phyloP scores from a whole-genome alignment of 1,139 yeast genomes.

The Yamadazyma diddensiae region DNA sequence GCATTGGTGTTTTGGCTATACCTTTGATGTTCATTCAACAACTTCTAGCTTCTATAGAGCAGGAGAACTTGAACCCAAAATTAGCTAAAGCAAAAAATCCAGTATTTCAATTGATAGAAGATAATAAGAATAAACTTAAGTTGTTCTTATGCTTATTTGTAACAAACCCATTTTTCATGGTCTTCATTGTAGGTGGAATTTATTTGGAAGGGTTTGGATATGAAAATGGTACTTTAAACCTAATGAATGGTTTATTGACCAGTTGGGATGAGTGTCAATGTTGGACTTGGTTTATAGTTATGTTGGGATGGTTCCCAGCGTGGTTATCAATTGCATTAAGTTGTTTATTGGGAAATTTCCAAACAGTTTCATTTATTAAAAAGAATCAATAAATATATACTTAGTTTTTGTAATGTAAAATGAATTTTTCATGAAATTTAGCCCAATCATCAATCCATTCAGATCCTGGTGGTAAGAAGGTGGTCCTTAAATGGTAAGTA shows the following conservation, averaged over 20 bases:
- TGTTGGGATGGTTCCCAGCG: slow-evolving; percentile 78
- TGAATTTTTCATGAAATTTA: slow-evolving; percentile 70
- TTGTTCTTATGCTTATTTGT: slow-evolving; percentile 36
- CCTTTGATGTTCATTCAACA: slow-evolving; percentile 71
- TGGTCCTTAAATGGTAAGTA: slow-evolving; percentile 90
- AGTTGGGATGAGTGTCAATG: slow-evolving; percentile 73
- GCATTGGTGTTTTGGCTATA: slow-evolving; percentile 62
- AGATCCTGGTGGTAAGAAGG: slow-evolving; percentile 91
- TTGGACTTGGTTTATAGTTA: slow-evolving; percentile 83
- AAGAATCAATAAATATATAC: slow-evolving; percentile 9
- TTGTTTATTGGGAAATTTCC: slow-evolving; percentile 29
- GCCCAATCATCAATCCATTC: slow-evolving; percentile 83
- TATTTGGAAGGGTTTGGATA: slow-evolving; percentile 22
- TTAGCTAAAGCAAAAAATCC: slow-evolving; percentile 7
- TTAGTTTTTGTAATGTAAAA: slow-evolving; percentile 44
- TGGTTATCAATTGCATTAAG: slow-evolving; percentile 58
- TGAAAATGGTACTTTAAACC: slow-evolving; percentile 28
- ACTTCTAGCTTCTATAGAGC: slow-evolving; percentile 19
- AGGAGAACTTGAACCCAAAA: slow-evolving; percentile 12
- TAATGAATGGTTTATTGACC: slow-evolving; percentile 51
- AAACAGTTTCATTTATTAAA: slow-evolving; percentile 5
- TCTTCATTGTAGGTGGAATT: slow-evolving; percentile 30
- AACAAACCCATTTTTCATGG: slow-evolving; percentile 55
- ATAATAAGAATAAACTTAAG: slow-evolving; percentile 20
- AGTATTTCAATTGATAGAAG: slow-evolving; percentile 11